A percentile compares a stretch with the other conserved stretches of the same genome.
These are phyloP conservation scores for Jacaranda copaia DNA, from an alignment of 257 asterid genomes.

Conservation along the genomic window DNA sequence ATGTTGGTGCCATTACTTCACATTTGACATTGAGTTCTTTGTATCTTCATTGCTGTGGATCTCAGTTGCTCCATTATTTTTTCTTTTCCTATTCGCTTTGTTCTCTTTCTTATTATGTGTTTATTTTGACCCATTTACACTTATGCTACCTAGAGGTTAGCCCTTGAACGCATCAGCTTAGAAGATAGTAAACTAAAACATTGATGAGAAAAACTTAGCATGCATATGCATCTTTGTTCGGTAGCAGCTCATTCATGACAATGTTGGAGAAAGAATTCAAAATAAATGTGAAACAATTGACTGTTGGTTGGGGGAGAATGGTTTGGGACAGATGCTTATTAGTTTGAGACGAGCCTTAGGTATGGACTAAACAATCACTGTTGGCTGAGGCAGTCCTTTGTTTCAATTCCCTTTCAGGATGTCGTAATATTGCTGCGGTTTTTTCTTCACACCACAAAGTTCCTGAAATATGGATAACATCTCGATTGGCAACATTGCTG, in stretches of 20 bases:
- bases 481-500: not conserved
- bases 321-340: not conserved
- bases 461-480: slow-evolving; percentile 56
- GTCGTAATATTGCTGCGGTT: slow-evolving; percentile 78
- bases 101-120: not conserved
- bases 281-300: not conserved
- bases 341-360: slow-evolving; percentile 5
- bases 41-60: slow-evolving; percentile 18
- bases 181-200: not conserved
- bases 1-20: not conserved
- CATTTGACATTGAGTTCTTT: not conserved
- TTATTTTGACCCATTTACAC: not conserved
- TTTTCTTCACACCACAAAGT: slow-evolving; percentile 70
- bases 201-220: not conserved
- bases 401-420: slow-evolving; percentile 69
- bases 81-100: not conserved
- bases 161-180: not conserved
- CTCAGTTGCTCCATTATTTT: too few species aligned
- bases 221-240: not conserved
- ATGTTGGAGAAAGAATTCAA: not conserved
- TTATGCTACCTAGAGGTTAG: not conserved
- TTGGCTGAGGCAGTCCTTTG: not conserved
- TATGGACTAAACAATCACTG: not conserved
- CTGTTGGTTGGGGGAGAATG: too few species aligned
- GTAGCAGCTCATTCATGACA: not conserved